Conservation (phyloP, 768 basidiomycete species). For the Butyriboletus loyo region DNA sequence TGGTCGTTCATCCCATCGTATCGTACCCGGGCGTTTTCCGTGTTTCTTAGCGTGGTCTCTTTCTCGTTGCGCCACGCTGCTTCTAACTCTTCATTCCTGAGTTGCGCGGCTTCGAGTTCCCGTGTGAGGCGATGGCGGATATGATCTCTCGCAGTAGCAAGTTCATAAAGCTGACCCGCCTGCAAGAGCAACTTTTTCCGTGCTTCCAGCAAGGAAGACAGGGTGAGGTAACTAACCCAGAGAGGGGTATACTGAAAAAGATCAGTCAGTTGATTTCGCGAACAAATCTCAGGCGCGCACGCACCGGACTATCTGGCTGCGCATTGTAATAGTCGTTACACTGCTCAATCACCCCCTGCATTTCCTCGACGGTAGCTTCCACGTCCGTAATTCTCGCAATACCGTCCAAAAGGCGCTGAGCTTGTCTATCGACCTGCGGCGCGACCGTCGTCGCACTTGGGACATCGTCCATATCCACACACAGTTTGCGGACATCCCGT, state of each 20-base stretch:
- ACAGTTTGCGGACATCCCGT: constrained; percentile 1
- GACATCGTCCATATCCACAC: not conserved
- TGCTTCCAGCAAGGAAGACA: not conserved
- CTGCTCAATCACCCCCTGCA: not conserved
- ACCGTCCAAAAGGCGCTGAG: not conserved
- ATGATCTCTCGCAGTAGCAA: not conserved
- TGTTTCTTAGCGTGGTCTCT: not conserved
- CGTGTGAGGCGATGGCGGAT: not conserved
- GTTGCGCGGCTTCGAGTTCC: not conserved
- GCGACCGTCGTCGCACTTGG: not conserved
- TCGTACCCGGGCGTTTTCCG: not conserved
- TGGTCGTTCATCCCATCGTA: not conserved
- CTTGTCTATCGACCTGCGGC: not conserved
- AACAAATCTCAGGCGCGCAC: not conserved
- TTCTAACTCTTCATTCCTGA: not conserved
- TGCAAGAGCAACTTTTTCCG: not conserved
- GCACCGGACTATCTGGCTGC: not conserved
- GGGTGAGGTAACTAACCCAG: not conserved
- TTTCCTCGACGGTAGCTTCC: constrained; percentile 4
- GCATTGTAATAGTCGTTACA: not conserved
- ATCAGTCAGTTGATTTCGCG: not conserved
- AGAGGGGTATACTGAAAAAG: not conserved
- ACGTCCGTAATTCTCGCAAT: not conserved
- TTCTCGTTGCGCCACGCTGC: not conserved
- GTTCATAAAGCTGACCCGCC: not conserved